Evolutionary conservation across 1,139 yeast genomes (phyloP), one percentile per base, ranked within the genome.

Genomic region (Candida sp.): DNA sequence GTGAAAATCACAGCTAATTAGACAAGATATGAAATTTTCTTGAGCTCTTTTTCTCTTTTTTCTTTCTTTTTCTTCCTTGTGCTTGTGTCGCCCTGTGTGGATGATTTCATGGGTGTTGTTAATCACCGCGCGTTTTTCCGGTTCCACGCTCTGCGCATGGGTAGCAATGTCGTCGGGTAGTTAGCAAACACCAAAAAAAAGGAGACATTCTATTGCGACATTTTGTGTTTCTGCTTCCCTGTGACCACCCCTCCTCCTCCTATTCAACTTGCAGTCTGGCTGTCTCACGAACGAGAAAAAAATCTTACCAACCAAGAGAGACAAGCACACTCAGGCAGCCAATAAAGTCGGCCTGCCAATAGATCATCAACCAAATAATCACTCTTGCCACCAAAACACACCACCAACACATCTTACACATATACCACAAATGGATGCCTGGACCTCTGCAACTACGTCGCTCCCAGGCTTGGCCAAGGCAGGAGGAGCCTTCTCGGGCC

Each of bases 401-500:
- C 17, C 17, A 17, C 17, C 17, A 17, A 17, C 17, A 17, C 27
- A 33, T 28, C 26, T 11, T 28, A 38, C 9, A 34, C 43, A 28
- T 34, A 6, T n/a, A 38, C 28, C 11, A 11, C 42, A 26, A 12
- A 62, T 63, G 67, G 60, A 61, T 49, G 59, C 59, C 8, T 63
- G 68, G 59, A 47, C 56, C 23, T 48, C 37, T 11, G 42, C 51
- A 33, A 48, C 42, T 27, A 40, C 44, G 11, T 48, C 52, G 26
- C 34, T 53, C 7, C 42, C 48, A 37, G 54, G 42, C 37, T 23
- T 52, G 41, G 47, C 33, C 48, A 25, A 38, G 23, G 38, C 22
- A 12, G 42, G 31, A 12, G 42, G 31, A 9, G 56, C 31, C 22
- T 42, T 51, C 42, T 43, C 44, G 4, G 27, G 44, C 28, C 41